Conservation (phyloP, 1,139 yeast species). For the Zygosaccharomyces pseudobailii region DNA sequence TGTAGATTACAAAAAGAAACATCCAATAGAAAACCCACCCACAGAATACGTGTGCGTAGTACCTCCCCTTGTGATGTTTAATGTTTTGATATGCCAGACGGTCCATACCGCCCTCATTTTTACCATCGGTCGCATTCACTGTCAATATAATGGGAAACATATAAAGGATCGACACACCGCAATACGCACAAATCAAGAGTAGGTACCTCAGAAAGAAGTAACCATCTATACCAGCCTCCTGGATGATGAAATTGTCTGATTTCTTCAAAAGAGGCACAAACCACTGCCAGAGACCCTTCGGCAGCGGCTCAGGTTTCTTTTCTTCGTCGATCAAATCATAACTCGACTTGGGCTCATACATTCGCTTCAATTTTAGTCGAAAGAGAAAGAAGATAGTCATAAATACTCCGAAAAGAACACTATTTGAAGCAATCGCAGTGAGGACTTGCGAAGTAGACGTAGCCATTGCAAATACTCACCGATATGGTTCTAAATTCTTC, state of each 20-base stretch:
- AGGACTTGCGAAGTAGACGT: conserved; percentile 48
- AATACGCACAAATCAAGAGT: conserved; percentile 42
- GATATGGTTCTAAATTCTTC: not conserved
- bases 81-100: conserved; percentile 74
- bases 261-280: conserved; percentile 49
- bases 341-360: conserved; percentile 63
- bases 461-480: conserved; percentile 6
- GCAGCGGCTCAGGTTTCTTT: conserved; percentile 57
- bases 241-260: conserved; percentile 60
- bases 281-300: conserved; percentile 64
- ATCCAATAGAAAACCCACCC: conserved; percentile 76
- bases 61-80: conserved; percentile 44
- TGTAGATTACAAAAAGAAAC: conserved; percentile 64
- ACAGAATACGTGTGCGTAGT: conserved; percentile 80
- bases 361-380: conserved; percentile 53
- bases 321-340: conserved; percentile 56
- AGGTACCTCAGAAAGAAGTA: conserved; percentile 61
- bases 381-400: conserved; percentile 49
- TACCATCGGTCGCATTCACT: conserved; percentile 59
- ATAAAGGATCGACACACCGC: conserved; percentile 39
- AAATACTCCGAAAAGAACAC: conserved; percentile 50
- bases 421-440: conserved; percentile 54
- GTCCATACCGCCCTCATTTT: conserved; percentile 60
- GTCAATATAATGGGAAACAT: conserved; percentile 60
- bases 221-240: conserved; percentile 74